A percentile compares a stretch with the other conserved stretches of the same genome.
phyloP scores from a whole-genome alignment of 139 green algal species.

The Closterium sp. region DNA sequence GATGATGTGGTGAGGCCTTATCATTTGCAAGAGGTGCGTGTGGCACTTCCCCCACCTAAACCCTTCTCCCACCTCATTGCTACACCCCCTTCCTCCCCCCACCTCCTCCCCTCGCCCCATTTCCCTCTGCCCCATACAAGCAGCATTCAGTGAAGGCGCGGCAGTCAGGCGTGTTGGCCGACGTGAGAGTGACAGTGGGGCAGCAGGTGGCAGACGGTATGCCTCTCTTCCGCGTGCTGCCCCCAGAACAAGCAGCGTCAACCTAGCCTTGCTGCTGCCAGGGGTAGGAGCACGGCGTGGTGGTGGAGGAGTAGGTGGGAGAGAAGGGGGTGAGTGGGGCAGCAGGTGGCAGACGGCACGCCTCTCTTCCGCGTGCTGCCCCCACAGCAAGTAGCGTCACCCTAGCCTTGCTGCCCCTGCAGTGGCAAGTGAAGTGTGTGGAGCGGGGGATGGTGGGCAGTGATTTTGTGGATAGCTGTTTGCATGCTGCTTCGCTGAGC shows the following conservation, averaged over 20 bases:
- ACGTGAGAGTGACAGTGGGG: slow-evolving; percentile 5
- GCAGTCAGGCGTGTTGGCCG: neutral
- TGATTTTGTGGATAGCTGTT: no score
- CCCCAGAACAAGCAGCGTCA: neutral
- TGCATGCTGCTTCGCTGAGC: no score
- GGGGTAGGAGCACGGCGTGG: neutral
- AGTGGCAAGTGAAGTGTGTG: neutral
- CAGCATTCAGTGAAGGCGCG: slow-evolving; percentile 31
- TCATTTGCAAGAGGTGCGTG: neutral
- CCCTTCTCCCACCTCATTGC: no score
- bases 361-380: slow-evolving; percentile 1
- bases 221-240: slow-evolving; percentile 8
- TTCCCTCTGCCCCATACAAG: neutral
- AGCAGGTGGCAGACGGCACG: slow-evolving; percentile 26
- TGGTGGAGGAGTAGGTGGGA: neutral
- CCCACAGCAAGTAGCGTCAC: neutral
- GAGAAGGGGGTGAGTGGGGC: neutral
- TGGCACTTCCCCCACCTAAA: no score
- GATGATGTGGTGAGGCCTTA: neutral
- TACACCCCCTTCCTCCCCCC: neutral
- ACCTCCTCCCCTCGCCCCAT: neutral
- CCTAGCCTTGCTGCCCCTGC: neutral
- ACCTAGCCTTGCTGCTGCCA: neutral
- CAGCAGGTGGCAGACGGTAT: slow-evolving; percentile 28
- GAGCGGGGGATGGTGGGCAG: no score